Percentiles rank a stretch among this genome's conserved stretches.
phyloP scores from a whole-genome alignment of 352 stramenopile species.

The Phytopythium chamaehyphon region DNA sequence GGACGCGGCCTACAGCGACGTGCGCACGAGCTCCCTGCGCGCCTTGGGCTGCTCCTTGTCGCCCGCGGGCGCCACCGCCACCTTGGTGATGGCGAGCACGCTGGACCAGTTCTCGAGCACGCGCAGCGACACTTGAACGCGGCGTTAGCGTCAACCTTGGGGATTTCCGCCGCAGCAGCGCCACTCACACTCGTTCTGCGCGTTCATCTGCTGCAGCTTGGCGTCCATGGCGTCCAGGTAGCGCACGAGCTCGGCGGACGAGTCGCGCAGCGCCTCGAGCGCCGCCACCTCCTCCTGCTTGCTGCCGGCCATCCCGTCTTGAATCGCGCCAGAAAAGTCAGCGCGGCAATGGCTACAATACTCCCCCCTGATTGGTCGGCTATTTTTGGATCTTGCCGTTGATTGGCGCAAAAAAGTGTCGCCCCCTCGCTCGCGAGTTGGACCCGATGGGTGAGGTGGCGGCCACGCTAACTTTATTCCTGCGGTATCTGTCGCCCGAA shows the following conservation, averaged over 20 bases:
- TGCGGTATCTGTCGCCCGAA: no score
- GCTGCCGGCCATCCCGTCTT: constrained; percentile 33
- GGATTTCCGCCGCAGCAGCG: not conserved
- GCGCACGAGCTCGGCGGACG: constrained; percentile 66
- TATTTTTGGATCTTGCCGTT: no score
- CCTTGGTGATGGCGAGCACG: constrained; percentile 70
- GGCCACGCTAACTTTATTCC: no score
- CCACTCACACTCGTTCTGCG: constrained; percentile 75
- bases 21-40: constrained; percentile 57
- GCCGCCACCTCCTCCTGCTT: constrained; percentile 80
- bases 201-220: constrained; percentile 71
- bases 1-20: constrained; percentile 21
- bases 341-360: no score
- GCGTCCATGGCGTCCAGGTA: constrained; percentile 73
- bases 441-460: no score
- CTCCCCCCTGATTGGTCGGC: no score
- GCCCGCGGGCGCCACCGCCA: constrained; percentile 16
- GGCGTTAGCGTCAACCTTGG: not conserved
- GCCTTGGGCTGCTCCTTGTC: constrained; percentile 19
- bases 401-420: no score
- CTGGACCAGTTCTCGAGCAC: constrained; percentile 83
- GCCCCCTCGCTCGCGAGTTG: no score
- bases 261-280: constrained; percentile 75
- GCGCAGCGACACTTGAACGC: constrained; percentile 52
- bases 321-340: no score